These are phyloP conservation scores for Yamadazyma laniorum DNA, from an alignment of 805 yeast species.

Conservation along the genomic window DNA sequence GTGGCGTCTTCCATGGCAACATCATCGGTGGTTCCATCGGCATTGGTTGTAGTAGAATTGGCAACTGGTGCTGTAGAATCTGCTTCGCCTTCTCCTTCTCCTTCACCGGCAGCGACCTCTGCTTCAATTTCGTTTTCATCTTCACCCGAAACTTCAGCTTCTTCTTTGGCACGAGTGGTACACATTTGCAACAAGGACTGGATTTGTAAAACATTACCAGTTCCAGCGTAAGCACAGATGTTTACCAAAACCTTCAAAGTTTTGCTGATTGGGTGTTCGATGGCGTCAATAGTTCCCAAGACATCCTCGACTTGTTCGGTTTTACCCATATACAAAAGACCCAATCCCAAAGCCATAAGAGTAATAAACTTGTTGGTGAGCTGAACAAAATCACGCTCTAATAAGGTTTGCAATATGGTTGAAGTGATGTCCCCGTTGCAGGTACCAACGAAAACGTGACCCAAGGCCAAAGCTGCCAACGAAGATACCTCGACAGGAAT, in stretches of 20 bases:
- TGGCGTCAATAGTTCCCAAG: conserved; percentile 88
- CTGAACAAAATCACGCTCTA: conserved; percentile 80
- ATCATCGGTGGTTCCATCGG: conserved; percentile 14
- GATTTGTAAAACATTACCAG: conserved; percentile 94
- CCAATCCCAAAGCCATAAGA: conserved; percentile 89
- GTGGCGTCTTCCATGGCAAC: conserved; percentile 30
- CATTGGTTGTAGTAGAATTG: conserved; percentile 19
- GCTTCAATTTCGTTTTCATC: conserved; percentile 31
- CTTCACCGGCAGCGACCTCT: conserved; percentile 29
- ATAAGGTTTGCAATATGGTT: conserved; percentile 83
- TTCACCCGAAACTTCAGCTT: conserved; percentile 48
- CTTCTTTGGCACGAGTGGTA: conserved; percentile 66
- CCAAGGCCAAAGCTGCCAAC: conserved; percentile 86
- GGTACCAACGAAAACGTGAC: conserved; percentile 93
- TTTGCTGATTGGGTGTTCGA: conserved; percentile 90
- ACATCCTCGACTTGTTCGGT: conserved; percentile 94
- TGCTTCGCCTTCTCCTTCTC: conserved; percentile 18
- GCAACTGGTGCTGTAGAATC: conserved; percentile 23
- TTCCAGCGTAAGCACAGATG: conserved; percentile 94
- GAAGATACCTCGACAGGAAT: conserved; percentile 76
- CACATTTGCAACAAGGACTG: conserved; percentile 89
- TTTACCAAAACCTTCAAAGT: conserved; percentile 86
- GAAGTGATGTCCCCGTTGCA: conserved; percentile 93
- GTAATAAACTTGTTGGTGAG: conserved; percentile 83
- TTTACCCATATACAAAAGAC: conserved; percentile 88